A percentile compares a stretch with the other conserved stretches of the same genome.
Conservation (phyloP, 1,284 basidiomycete genomes). For the Cryptococcus sp. region DNA sequence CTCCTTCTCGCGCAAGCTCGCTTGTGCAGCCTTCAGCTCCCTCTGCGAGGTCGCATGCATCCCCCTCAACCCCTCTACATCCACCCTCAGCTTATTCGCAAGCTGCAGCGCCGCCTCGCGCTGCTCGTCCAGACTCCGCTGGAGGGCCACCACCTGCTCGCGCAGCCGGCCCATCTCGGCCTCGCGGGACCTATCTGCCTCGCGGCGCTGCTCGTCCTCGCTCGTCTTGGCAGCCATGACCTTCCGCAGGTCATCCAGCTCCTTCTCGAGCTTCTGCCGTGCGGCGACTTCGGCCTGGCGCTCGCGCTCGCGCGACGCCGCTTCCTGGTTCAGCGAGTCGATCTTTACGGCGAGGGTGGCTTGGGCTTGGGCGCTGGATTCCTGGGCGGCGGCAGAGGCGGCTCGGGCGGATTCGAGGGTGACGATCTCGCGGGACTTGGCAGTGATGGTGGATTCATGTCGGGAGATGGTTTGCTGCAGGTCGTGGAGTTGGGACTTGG, state of each 20-base stretch:
- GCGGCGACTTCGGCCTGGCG: slow-evolving; percentile 56
- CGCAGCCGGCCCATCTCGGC: slow-evolving; percentile 74
- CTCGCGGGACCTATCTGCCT: slow-evolving; percentile 84
- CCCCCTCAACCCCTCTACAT: slow-evolving; percentile 50
- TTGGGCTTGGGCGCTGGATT: slow-evolving; percentile 48
- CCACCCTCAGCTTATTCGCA: slow-evolving; percentile 47
- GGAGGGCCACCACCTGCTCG: slow-evolving; percentile 55
- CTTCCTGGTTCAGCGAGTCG: slow-evolving; percentile 64
- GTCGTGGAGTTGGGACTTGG: slow-evolving; percentile 76
- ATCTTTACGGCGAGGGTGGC: slow-evolving; percentile 65
- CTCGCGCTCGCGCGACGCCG: slow-evolving; percentile 64
- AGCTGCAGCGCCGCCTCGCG: slow-evolving; percentile 35
- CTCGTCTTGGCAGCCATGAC: slow-evolving; percentile 79
- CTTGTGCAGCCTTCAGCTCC: slow-evolving; percentile 58
- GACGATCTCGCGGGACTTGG: slow-evolving; percentile 70
- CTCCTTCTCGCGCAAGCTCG: slow-evolving; percentile 57
- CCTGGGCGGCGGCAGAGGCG: slow-evolving; percentile 47
- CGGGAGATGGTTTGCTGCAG: slow-evolving; percentile 49
- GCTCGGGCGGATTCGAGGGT: slow-evolving; percentile 62
- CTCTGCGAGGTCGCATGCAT: slow-evolving; percentile 54
- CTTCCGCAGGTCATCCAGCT: slow-evolving; percentile 79
- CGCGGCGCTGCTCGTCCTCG: slow-evolving; percentile 77
- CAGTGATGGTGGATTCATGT: slow-evolving; percentile 68
- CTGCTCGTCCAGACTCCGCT: slow-evolving; percentile 37
- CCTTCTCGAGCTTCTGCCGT: slow-evolving; percentile 66